Evolutionary conservation across 2,329 filamentous ascomycete species (phyloP).

Genomic region (Bisporella sp.): DNA sequence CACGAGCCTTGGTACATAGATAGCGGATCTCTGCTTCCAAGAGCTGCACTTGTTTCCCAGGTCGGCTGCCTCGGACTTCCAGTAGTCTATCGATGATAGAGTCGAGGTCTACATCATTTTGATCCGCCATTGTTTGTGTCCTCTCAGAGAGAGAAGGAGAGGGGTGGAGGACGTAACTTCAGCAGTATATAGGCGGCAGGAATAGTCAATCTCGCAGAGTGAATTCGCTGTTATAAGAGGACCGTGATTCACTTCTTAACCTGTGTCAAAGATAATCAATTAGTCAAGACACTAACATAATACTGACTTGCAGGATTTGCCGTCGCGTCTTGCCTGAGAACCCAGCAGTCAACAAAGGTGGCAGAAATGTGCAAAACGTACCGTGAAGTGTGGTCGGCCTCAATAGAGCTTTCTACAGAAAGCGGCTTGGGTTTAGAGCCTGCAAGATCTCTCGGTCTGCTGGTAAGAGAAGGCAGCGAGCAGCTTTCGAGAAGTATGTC

Average conservation of each 20-base stretch:
- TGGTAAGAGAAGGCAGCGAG: too few relatives aligned
- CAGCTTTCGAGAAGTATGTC: too few relatives aligned
- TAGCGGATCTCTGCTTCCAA: constrained; percentile 94
- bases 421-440: constrained; percentile 12
- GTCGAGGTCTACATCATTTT: constrained; percentile 93
- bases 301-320: constrained; percentile 6
- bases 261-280: constrained; percentile 8
- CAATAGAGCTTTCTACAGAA: constrained; percentile 25
- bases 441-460: constrained; percentile 2
- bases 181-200: constrained; percentile 16
- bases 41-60: constrained; percentile 97
- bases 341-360: constrained; percentile 1
- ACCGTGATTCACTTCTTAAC: constrained; percentile 26
- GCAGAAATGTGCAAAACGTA: constrained; percentile 15
- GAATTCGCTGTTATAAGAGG: constrained; percentile 22
- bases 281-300: background rate
- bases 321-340: constrained; percentile 9
- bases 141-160: constrained; percentile 25
- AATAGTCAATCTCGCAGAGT: constrained; percentile 10
- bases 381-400: constrained; percentile 27
- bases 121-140: constrained; percentile 57
- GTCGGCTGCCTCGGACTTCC: constrained; percentile 94
- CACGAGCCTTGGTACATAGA: constrained; percentile 95
- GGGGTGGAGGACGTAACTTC: constrained; percentile 21
- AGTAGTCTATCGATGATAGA: constrained; percentile 98